Evolutionary conservation across 257 asterid species (phyloP), one percentile per base, ranked within the genome.

Genomic region (Dorcoceras hygrometricum): DNA sequence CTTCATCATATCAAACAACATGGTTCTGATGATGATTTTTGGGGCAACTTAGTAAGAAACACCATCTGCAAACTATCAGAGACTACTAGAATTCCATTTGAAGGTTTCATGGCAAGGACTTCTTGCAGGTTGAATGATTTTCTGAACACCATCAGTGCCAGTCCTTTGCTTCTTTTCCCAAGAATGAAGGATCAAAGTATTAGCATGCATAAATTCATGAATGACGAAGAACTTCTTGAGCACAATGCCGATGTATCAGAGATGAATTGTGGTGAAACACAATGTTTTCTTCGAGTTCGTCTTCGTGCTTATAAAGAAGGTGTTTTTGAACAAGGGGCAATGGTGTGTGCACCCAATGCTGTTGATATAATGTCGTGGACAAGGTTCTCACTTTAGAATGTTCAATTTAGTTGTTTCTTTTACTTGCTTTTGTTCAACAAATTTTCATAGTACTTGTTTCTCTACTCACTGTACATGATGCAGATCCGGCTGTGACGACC

Each of bases 311-410:
- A 66, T 70, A 86, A 71, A 53, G 96, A 83, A 76, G 96, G 99
- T 68, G 84, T 80, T 66, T 93, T 88, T 55, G 92, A 86, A 79
- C 85, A 90, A 68, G 97, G 97, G 70, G 95, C 96, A n/a, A 85
- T 84, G 64, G 79, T 90, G 39, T 90, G 92, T 80, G 92, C 95
- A 56, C 95, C 97, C 72, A 78, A 20, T 63, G 77, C 68, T 43
- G 63, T 81, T 60, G 97, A 93, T 69, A 74, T 89, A 59, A 56
- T 39, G 75, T 66, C 31, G 65, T 89, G 74, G 88, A 80, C 75
- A 76, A 81, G 91, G 98, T 89, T 20, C 26, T 69, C 73, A 27
- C 27, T 8, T 65, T 62, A 23, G 43, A 12, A 53, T 63, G 16
- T 58, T 57, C 56, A 5, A 16, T 8, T n/a, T n/a, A 9, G 53